phyloP scores from a whole-genome alignment of 768 basidiomycete species.

The Naganishia vishniacii region DNA sequence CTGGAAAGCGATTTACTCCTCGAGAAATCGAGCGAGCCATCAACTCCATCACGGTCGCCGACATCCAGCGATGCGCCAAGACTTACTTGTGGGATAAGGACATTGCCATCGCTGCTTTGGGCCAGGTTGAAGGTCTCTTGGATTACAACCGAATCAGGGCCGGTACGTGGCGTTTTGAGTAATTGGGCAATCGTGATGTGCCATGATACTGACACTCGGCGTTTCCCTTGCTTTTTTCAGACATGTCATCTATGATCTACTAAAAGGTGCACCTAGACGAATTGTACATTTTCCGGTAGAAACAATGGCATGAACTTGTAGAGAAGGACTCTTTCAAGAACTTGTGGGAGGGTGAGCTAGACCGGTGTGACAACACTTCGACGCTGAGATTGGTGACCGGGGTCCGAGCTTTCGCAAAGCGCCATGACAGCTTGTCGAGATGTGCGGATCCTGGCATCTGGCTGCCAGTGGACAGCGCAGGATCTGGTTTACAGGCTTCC shows the following conservation, averaged over 20 bases:
- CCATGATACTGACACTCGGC: not conserved
- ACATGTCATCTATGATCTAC: constrained; percentile 52
- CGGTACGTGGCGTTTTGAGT: constrained; percentile 29
- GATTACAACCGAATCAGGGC: constrained; percentile 76
- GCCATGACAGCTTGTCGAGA: too few species aligned
- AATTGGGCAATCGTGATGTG: not conserved
- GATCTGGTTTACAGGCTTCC: constrained; percentile 18
- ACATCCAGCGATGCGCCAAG: constrained; percentile 89
- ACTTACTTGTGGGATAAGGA: constrained; percentile 98
- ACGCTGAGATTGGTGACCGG: too few species aligned
- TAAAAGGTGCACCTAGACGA: constrained; percentile 34
- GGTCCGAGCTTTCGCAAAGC: too few species aligned
- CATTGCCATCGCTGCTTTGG: constrained; percentile 73
- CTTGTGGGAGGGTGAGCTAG: not conserved
- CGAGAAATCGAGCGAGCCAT: constrained; percentile 89
- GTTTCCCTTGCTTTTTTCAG: constrained; percentile 23
- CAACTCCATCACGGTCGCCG: constrained; percentile 77
- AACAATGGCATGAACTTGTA: constrained; percentile 21
- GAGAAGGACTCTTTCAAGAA: constrained; percentile 1
- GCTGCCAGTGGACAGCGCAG: too few species aligned
- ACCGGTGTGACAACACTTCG: too few species aligned
- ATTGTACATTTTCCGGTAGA: constrained; percentile 23
- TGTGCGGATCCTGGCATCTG: too few species aligned
- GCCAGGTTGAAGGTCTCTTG: constrained; percentile 81
- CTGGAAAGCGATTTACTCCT: constrained; percentile 80